Percentiles rank a stretch among this genome's conserved stretches.
Conservation (phyloP, 2,329 filamentous ascomycete genomes). For the Alternaria sp. region DNA sequence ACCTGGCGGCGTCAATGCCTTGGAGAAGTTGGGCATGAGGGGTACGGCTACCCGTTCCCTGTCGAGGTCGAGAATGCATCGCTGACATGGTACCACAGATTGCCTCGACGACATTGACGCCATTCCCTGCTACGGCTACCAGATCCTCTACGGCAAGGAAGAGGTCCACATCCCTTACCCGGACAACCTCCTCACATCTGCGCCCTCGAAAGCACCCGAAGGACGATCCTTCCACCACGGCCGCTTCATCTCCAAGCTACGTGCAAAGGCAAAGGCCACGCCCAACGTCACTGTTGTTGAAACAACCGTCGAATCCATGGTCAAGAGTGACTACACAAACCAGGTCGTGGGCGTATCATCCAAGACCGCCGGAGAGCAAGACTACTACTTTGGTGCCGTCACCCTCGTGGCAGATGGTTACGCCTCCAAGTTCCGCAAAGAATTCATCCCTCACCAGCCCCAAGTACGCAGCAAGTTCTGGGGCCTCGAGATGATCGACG, state of each 20-base stretch:
- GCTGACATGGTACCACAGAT: constrained; percentile 53
- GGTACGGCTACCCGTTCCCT: constrained; percentile 18
- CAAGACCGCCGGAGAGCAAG: constrained; percentile 68
- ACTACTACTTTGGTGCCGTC: constrained; percentile 84
- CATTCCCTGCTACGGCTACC: constrained; percentile 82
- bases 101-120: constrained; percentile 91
- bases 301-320: constrained; percentile 80
- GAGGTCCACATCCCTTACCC: constrained; percentile 83
- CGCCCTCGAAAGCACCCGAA: constrained; percentile 60
- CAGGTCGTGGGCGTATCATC: constrained; percentile 86
- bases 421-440: constrained; percentile 87
- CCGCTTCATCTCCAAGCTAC: constrained; percentile 84
- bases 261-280: constrained; percentile 75
- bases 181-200: constrained; percentile 56
- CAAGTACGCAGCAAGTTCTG: constrained; percentile 87
- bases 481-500: constrained; percentile 90
- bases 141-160: constrained; percentile 81
- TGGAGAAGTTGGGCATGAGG: constrained; percentile 79
- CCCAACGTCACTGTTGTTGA: constrained; percentile 91
- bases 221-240: constrained; percentile 93
- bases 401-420: constrained; percentile 95
- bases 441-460: constrained; percentile 72
- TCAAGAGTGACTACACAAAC: constrained; percentile 72
- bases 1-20: constrained; percentile 83
- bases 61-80: not conserved